Percentiles rank a stretch among this genome's conserved stretches.
Conservation (phyloP, 2,329 filamentous ascomycete species). For the Atkinsonella hypoxylon region DNA sequence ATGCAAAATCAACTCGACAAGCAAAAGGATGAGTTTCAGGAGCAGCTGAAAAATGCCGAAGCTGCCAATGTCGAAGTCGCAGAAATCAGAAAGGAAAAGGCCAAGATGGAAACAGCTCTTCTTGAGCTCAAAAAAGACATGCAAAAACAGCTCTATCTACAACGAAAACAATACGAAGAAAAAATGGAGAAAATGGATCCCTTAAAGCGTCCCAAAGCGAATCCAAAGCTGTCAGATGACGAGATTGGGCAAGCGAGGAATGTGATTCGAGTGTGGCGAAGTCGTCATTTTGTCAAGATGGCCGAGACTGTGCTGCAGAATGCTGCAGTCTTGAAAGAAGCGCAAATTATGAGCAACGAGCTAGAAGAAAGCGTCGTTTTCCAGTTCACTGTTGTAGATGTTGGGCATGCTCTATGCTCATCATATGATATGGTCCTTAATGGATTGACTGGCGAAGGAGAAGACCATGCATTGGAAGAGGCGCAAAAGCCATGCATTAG, state of each 20-base stretch:
- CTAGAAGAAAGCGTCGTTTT: conserved; percentile 89
- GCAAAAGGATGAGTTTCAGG: conserved; percentile 73
- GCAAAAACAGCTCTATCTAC: conserved; percentile 71
- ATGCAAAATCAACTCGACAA: conserved; percentile 74
- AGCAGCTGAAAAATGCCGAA: conserved; percentile 64
- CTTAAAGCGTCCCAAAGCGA: conserved; percentile 46
- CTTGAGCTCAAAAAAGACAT: conserved; percentile 74
- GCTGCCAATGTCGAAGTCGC: conserved; percentile 67
- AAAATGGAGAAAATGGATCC: conserved; percentile 68
- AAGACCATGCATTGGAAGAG: conserved; percentile 68
- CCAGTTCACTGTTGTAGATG: conserved; percentile 84
- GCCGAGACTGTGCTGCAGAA: conserved; percentile 84
- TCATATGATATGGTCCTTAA: conserved; percentile 96
- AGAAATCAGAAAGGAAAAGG: conserved; percentile 73
- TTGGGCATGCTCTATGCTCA: conserved; percentile 78
- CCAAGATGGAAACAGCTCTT: conserved; percentile 72
- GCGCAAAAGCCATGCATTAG: conserved; percentile 83
- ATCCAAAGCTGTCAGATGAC: conserved; percentile 53
- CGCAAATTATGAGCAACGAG: conserved; percentile 94
- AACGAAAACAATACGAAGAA: conserved; percentile 74
- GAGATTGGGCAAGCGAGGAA: conserved; percentile 61
- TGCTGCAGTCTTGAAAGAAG: conserved; percentile 81
- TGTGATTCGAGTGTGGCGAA: conserved; percentile 63
- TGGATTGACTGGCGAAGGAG: conserved; percentile 73
- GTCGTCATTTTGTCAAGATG: conserved; percentile 83